Conservation (phyloP, 2,329 filamentous ascomycete species). For the Colletotrichum chrysophilum region DNA sequence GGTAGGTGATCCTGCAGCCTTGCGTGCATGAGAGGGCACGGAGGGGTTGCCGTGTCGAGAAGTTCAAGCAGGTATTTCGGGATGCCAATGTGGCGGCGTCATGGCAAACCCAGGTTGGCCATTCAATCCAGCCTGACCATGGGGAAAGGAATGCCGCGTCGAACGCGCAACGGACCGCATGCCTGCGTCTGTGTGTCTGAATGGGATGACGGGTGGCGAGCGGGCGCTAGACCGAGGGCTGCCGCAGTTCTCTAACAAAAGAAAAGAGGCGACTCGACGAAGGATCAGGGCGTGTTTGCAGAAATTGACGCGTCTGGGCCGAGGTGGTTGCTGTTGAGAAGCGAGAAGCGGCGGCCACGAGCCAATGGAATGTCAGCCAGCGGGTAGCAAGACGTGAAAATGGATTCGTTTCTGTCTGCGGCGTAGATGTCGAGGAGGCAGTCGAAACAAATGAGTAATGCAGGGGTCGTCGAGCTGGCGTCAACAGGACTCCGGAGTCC, state of each 20-base stretch:
- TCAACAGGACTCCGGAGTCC: background rate
- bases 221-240: background rate
- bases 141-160: background rate
- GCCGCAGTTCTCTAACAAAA: background rate
- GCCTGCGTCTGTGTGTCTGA: slow-evolving; percentile 5
- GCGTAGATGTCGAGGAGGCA: background rate
- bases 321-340: background rate
- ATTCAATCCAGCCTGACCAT: background rate
- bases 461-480: background rate
- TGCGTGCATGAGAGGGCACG: background rate
- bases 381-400: background rate
- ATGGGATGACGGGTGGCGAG: background rate
- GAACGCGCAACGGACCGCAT: background rate
- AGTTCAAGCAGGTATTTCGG: background rate
- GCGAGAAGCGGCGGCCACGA: background rate
- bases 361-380: background rate
- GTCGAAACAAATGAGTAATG: background rate
- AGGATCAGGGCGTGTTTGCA: background rate
- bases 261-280: background rate
- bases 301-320: background rate
- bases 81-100: background rate
- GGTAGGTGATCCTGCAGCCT: slow-evolving; percentile 1
- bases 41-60: background rate
- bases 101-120: background rate
- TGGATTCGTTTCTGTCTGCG: background rate